Percentiles rank a stretch among this genome's conserved stretches.
phyloP scores from a whole-genome alignment of 2,329 filamentous ascomycete genomes.

The Ophiobolus disseminans region DNA sequence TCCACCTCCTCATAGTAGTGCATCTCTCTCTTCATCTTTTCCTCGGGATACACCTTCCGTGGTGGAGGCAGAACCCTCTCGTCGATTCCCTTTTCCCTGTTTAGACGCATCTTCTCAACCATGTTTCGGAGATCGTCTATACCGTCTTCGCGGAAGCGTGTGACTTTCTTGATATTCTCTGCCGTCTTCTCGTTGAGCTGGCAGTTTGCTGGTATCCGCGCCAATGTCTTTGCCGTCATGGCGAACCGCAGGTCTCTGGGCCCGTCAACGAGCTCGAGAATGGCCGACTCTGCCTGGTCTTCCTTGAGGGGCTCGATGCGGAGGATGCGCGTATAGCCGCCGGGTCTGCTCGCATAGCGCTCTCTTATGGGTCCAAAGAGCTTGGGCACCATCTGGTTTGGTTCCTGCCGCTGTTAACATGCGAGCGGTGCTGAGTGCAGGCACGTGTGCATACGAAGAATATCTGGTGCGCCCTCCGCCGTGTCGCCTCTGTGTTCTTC shows the following conservation, averaged over 20 bases:
- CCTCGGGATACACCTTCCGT: conserved; percentile 42
- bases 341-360: conserved; percentile 79
- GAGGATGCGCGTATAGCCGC: conserved; percentile 93
- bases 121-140: conserved; percentile 70
- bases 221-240: conserved; percentile 86
- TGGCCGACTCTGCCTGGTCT: conserved; percentile 87
- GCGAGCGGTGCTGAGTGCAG: conserved; percentile 8
- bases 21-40: conserved; percentile 33
- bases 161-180: conserved; percentile 84
- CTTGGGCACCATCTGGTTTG: conserved; percentile 76
- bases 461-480: conserved; percentile 76
- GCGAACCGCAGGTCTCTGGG: conserved; percentile 93
- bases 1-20: conserved; percentile 36
- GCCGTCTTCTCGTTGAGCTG: conserved; percentile 73
- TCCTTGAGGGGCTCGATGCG: conserved; percentile 87
- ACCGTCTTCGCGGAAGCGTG: conserved; percentile 72
- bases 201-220: conserved; percentile 63
- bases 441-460: conserved; percentile 82
- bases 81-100: conserved; percentile 33
- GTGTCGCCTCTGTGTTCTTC: conserved; percentile 84
- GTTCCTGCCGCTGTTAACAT: conserved; percentile 60
- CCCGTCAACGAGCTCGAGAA: conserved; percentile 94
- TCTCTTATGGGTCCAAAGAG: conserved; percentile 82
- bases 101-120: conserved; percentile 53
- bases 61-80: conserved; percentile 35